Conservation (phyloP, 2,329 filamentous ascomycete genomes). For the Colletotrichum endophyticum region DNA sequence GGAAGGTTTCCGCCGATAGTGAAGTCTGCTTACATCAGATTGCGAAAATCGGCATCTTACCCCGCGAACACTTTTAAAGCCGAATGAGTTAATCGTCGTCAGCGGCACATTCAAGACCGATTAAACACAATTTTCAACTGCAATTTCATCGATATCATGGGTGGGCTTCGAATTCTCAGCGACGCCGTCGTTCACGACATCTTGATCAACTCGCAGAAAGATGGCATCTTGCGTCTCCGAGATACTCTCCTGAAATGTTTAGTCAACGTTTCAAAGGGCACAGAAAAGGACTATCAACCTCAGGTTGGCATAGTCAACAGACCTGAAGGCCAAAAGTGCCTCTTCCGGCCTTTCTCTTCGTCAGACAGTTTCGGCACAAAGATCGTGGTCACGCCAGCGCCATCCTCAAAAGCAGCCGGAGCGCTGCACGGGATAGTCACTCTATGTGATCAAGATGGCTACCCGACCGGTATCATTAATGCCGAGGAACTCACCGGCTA, state of each 20-base stretch:
- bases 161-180: conserved; percentile 2
- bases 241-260: conserved; percentile 16
- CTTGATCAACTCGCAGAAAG: conserved; percentile 19
- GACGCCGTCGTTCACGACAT: conserved; percentile 21
- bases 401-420: neutral
- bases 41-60: neutral
- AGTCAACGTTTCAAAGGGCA: conserved; percentile 18
- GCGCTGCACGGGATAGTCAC: conserved; percentile 45
- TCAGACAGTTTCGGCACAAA: conserved; percentile 25
- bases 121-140: fast-evolving
- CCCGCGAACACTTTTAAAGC: neutral
- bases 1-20: neutral
- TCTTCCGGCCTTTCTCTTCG: conserved; percentile 28
- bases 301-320: conserved; percentile 23
- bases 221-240: conserved; percentile 20
- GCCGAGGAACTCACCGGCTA: conserved; percentile 73
- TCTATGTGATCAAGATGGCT: conserved; percentile 59
- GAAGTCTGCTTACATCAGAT: neutral
- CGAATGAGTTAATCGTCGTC: neutral
- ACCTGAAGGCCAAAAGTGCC: conserved; percentile 25
- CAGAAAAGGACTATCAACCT: conserved; percentile 26
- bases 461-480: conserved; percentile 59
- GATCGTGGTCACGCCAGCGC: conserved; percentile 22
- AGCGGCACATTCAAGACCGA: neutral
- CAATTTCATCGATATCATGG: neutral